Evolutionary conservation across 2,329 filamentous ascomycete species (phyloP), one percentile per base, ranked within the genome.

Genomic region (Xylaria sp.): DNA sequence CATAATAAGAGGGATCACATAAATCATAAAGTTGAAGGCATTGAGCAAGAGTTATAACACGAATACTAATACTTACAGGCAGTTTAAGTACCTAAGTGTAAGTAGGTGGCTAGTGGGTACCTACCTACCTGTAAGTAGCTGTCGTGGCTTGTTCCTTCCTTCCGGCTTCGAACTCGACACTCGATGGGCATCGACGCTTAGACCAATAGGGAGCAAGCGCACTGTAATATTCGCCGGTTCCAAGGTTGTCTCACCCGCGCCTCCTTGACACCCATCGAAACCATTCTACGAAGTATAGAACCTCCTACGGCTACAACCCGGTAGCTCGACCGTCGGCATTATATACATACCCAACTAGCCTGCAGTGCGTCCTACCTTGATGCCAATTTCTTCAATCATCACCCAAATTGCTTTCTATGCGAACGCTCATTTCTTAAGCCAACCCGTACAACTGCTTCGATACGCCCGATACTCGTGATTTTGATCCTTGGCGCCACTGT

Each of bases 181-280:
- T 44, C 15, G 39, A 44, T 39, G 4, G 34, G 48, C 41, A 44
- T 28, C 23, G 15, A 34, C 41, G 39, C 56, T 59, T 59, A 59
- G 8, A 48, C 7, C n/a, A 34, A 56, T 39, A 56, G 20, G 52
- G 31, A 56, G 31, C 18, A 44, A 44, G 55, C 31, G 20, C 55
- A 41, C 54, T 57, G n/a, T 57, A 37, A 56, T 6, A 37, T 63
- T 63, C 41, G 39, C 25, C 39, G 39, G 51, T 56, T 56, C 52
- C 31, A 56, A 56, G 18, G 9, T 25, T 56, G 61, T 63, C 34
- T 63, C 61, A 63, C 51, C 52, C 61, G 61, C 52, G 51, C 61
- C 51, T 63, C 51, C 52, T 41, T 28, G 31, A 39, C 31, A 31
- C 54, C 31, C 28, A 44, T 44, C 13, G 41, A 6, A 44, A 44